Percentiles rank a stretch among this genome's conserved stretches.
These are phyloP conservation scores for Acrocalymma vagum DNA, from an alignment of 2,329 filamentous ascomycete genomes.

Conservation along the genomic window DNA sequence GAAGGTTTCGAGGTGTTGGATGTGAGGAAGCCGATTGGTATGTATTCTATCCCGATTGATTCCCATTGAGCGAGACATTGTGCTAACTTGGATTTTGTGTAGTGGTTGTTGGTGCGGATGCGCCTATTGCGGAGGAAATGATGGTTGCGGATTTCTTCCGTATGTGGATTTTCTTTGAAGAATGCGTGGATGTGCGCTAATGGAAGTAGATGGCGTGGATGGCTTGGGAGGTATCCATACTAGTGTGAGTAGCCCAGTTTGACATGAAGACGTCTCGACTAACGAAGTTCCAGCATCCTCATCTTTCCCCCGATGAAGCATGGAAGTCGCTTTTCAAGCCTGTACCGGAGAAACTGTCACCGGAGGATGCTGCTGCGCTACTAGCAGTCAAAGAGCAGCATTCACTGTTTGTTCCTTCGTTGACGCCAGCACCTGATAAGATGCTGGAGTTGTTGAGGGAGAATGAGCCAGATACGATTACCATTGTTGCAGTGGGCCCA, in stretches of 20 bases:
- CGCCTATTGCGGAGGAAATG: constrained; percentile 83
- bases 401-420: constrained; percentile 77
- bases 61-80: background rate
- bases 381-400: constrained; percentile 49
- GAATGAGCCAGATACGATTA: constrained; percentile 83
- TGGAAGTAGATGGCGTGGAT: constrained; percentile 54
- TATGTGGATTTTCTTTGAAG: constrained; percentile 54
- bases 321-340: constrained; percentile 57
- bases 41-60: constrained; percentile 2
- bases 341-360: constrained; percentile 37
- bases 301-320: constrained; percentile 56
- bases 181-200: constrained; percentile 10
- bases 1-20: constrained; percentile 78
- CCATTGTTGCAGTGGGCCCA: constrained; percentile 89
- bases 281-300: constrained; percentile 50
- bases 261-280: constrained; percentile 2
- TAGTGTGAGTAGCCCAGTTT: constrained; percentile 42
- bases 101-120: constrained; percentile 85
- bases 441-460: constrained; percentile 87
- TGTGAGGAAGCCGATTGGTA: constrained; percentile 73
- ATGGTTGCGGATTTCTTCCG: constrained; percentile 80
- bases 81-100: constrained; percentile 1
- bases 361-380: constrained; percentile 43
- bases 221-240: constrained; percentile 58
- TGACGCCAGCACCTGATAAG: constrained; percentile 77